Evolutionary conservation across 2,329 filamentous ascomycete species (phyloP), one percentile per base, ranked within the genome.

Genomic region (Verticillium klebahnii): DNA sequence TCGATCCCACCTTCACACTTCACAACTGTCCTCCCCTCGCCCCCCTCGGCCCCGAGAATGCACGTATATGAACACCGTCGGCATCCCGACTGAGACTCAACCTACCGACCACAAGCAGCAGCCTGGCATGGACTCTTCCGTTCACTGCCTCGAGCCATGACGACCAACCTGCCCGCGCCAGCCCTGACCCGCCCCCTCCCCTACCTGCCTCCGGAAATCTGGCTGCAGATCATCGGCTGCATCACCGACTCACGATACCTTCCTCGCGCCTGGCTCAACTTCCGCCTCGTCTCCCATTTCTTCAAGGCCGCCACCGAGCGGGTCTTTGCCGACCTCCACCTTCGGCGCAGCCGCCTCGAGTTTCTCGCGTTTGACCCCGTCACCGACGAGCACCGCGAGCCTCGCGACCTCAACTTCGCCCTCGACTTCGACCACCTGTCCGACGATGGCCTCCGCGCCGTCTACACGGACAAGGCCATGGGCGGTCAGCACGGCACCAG

Each of bases 161-260:
- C 45, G 45, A 52, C 45, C 45, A 19, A 52, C 45, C 45, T 52
- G 45, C 39, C 39, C 34, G 14, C 34, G 11, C 54, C 25, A 34
- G 15, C 54, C 15, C 25, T 9, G 2, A 25, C 29, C 32, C 54
- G 31, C 54, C n/a, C 25, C 32, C 54, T 60, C 12, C 39, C 32
- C 23, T 60, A 59, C 37, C 62, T 66, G 15, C 65, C 65, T 7
- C 58, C 64, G 11, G 65, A 66, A 52, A 9, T 66, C 8, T 65
- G 61, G 62, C 56, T 57, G 19, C 60, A 59, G 3, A 61, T 66
- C 58, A 61, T 66, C 34, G 52, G 60, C 56, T 57, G 57, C 40
- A 60, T 63, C 39, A 63, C 58, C 19, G 64, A 65, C 58, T 62
- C 58, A 12, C 60, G 59, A 5, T 64, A 66, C 57, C 58, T 66